These are phyloP conservation scores for Penicillium sp. DNA, from an alignment of 2,329 filamentous ascomycete species.

Conservation along the genomic window DNA sequence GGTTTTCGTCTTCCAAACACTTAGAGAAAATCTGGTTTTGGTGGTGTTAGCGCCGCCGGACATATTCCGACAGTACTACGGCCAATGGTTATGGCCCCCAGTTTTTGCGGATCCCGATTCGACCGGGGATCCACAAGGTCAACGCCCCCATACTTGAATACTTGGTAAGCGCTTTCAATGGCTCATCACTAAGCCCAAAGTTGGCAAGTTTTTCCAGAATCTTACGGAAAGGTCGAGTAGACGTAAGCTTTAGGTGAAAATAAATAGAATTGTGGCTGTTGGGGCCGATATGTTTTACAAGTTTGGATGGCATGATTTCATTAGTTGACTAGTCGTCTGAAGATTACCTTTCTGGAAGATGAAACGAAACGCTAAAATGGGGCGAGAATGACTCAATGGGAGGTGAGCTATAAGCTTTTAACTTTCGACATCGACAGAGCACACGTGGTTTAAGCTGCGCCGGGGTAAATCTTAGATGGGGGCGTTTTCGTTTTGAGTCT, in stretches of 20 bases:
- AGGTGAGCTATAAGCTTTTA: constrained; percentile 1
- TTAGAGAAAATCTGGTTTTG: background rate
- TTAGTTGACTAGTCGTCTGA: background rate
- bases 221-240: background rate
- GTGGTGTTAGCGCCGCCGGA: background rate
- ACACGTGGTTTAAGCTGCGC: constrained; percentile 8
- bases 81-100: background rate
- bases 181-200: background rate
- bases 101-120: background rate
- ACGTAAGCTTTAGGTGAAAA: background rate
- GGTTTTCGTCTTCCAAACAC: background rate
- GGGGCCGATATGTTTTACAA: background rate
- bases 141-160: background rate
- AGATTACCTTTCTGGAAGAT: background rate
- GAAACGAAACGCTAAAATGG: background rate
- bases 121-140: background rate
- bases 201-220: background rate
- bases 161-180: background rate
- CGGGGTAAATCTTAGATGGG: constrained; percentile 9
- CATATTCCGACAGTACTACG: background rate
- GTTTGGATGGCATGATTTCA: background rate
- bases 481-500: constrained; percentile 6
- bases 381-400: background rate
- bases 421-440: constrained; percentile 3
- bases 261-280: background rate